These are phyloP conservation scores for Aureobasidium pullulans DNA, from an alignment of 2,329 filamentous ascomycete genomes.

Conservation along the genomic window DNA sequence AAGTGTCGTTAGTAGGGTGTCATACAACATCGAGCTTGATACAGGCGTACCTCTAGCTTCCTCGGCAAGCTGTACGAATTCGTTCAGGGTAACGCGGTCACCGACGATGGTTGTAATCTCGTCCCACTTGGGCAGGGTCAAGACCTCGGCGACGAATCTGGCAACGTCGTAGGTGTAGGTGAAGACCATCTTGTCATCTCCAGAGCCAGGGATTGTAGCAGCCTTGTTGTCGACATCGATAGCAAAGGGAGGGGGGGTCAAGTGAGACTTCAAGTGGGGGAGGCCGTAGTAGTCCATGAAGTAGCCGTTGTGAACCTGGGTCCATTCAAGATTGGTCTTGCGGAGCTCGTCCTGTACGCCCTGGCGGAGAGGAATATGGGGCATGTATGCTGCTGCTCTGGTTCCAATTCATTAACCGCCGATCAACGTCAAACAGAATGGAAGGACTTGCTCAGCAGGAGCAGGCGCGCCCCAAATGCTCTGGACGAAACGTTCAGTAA, in stretches of 20 bases:
- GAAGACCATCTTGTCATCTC: neutral
- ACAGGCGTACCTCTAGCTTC: neutral
- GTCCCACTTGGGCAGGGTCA: neutral
- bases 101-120: neutral
- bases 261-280: neutral
- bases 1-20: too few species aligned
- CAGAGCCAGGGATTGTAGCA: neutral
- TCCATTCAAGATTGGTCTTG: neutral
- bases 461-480: neutral
- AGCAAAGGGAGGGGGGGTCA: neutral
- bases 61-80: neutral
- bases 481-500: neutral
- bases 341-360: too few species aligned
- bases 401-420: neutral
- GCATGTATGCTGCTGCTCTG: neutral
- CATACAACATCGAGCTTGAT: too few species aligned
- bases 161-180: neutral
- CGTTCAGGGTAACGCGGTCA: neutral
- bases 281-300: neutral
- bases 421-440: neutral
- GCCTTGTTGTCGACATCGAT: neutral
- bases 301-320: neutral
- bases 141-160: neutral
- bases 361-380: neutral
- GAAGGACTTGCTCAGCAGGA: neutral